Conservation (phyloP, 768 basidiomycete species). For the Russula sp. region DNA sequence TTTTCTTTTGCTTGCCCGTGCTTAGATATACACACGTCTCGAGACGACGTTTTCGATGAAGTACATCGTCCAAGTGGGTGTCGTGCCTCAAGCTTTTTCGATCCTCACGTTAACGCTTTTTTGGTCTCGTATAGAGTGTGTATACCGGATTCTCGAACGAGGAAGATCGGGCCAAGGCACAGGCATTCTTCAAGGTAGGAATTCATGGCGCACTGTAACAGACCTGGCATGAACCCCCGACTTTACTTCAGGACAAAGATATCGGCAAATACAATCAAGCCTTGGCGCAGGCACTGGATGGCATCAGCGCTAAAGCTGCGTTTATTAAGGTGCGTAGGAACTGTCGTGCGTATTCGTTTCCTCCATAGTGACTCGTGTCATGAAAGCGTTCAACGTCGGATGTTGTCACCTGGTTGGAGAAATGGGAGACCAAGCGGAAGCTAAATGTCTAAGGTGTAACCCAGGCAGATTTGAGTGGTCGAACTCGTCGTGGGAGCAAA, state of each 20-base stretch:
- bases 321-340: conserved; percentile 24
- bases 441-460: not conserved
- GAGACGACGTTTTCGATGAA: conserved; percentile 26
- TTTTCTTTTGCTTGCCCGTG: not conserved
- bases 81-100: not conserved
- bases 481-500: not conserved
- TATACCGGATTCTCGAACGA: conserved; percentile 16
- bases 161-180: conserved; percentile 20
- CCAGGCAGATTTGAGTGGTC: not conserved
- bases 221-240: not conserved
- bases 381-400: conserved; percentile 27
- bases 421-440: conserved; percentile 17
- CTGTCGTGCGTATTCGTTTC: not conserved
- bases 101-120: not conserved
- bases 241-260: conserved; percentile 22
- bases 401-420: conserved; percentile 25
- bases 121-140: not conserved
- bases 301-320: conserved; percentile 20
- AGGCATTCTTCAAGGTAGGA: conserved; percentile 29
- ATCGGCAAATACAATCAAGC: conserved; percentile 26
- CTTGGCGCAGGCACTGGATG: conserved; percentile 28
- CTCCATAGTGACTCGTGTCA: not conserved
- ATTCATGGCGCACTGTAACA: not conserved
- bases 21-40: conserved; percentile 22
- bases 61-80: conserved; percentile 16